Conservation (phyloP, 805 yeast genomes). For the Teunomyces panamensis region DNA sequence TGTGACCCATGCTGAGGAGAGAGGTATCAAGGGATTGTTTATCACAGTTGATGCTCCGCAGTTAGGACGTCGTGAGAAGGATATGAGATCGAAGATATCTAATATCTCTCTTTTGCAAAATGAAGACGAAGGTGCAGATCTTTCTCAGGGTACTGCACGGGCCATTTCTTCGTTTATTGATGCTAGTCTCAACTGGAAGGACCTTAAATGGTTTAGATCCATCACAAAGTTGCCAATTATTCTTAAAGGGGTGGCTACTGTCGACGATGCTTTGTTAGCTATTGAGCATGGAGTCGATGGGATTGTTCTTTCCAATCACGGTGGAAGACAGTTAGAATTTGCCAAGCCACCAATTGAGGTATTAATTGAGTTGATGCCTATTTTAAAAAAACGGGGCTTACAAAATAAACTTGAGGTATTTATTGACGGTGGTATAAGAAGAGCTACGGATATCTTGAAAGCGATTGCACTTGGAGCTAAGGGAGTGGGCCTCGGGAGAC, state of each 20-base stretch:
- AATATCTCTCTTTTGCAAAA: conserved; percentile 24
- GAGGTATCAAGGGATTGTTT: conserved; percentile 46
- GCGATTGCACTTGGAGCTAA: conserved; percentile 76
- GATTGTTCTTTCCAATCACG: conserved; percentile 68
- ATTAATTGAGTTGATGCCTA: conserved; percentile 51
- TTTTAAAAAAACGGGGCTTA: conserved; percentile 39
- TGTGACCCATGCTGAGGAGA: conserved; percentile 36
- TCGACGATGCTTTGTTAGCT: conserved; percentile 62
- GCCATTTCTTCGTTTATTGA: conserved; percentile 43
- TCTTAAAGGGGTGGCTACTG: conserved; percentile 63
- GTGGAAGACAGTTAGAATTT: conserved; percentile 69
- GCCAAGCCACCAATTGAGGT: conserved; percentile 62
- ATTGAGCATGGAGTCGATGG: conserved; percentile 59
- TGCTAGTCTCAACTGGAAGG: conserved; percentile 37
- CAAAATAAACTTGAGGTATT: conserved; percentile 57
- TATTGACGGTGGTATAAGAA: conserved; percentile 74
- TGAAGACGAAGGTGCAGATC: conserved; percentile 28
- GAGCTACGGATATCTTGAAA: conserved; percentile 75
- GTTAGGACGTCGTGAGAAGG: conserved; percentile 53
- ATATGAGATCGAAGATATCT: conserved; percentile 35
- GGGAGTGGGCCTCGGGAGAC: conserved; percentile 74
- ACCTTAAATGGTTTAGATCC: conserved; percentile 37
- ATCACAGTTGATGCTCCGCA: conserved; percentile 57
- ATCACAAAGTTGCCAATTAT: conserved; percentile 40
- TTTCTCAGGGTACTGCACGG: conserved; percentile 23